phyloP scores from a whole-genome alignment of 225 moss, liverwort and hornwort species.

The Thuidium tamariscinum region DNA sequence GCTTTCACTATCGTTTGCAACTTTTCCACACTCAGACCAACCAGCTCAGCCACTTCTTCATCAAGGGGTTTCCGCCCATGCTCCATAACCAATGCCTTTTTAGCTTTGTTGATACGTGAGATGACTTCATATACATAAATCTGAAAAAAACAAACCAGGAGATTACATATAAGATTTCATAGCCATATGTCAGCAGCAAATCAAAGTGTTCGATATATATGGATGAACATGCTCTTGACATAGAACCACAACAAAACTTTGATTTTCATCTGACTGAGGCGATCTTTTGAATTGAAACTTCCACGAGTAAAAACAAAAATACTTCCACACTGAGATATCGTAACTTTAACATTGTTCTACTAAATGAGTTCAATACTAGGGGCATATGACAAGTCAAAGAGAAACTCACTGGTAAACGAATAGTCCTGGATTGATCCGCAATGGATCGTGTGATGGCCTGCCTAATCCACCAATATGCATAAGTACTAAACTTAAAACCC shows the following conservation, averaged over 20 bases:
- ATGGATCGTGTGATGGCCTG: slow-evolving; percentile 84
- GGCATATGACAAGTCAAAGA: not conserved
- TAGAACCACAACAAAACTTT: not conserved
- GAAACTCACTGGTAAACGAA: slow-evolving; percentile 64
- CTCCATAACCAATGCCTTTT: slow-evolving; percentile 56
- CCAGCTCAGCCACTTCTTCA: slow-evolving; percentile 64
- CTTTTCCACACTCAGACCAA: slow-evolving; percentile 65
- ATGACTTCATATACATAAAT: slow-evolving; percentile 46
- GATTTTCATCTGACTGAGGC: not conserved
- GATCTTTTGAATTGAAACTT: not conserved
- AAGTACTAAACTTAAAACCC: slow-evolving; percentile 88
- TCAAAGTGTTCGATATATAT: not conserved
- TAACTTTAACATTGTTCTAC: not conserved
- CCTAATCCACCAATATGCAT: slow-evolving; percentile 94
- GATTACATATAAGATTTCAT: not conserved
- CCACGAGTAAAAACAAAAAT: not conserved
- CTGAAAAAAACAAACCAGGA: not conserved
- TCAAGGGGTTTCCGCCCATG: slow-evolving; percentile 54
- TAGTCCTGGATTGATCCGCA: slow-evolving; percentile 70
- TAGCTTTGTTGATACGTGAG: slow-evolving; percentile 75
- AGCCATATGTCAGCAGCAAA: not conserved
- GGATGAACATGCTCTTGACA: not conserved
- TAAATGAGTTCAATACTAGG: not conserved
- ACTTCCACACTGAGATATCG: not conserved
- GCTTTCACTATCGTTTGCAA: slow-evolving; percentile 52